Evolutionary conservation across 106 monocot genomes (phyloP).

Genomic region (Cymbidium sinense): DNA sequence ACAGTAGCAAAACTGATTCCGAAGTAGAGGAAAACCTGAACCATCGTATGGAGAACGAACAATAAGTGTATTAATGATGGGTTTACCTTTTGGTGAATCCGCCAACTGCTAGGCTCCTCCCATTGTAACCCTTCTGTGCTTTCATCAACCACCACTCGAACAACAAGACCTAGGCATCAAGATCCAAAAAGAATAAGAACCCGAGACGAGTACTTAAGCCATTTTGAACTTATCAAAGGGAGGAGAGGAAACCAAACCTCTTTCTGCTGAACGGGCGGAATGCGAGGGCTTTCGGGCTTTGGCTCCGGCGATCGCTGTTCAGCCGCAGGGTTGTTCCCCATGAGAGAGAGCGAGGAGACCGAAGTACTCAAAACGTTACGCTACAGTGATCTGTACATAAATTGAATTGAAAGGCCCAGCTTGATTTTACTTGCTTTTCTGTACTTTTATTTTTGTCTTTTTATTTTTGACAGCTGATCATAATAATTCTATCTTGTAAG

Average conservation of each 20-base stretch:
- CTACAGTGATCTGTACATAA: too few relatives aligned
- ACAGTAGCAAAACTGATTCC: background rate
- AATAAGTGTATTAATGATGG: background rate
- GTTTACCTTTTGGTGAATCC: slow-evolving; percentile 15
- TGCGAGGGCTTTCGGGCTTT: background rate
- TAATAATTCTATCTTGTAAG: too few relatives aligned
- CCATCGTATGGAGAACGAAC: background rate
- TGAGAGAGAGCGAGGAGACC: background rate
- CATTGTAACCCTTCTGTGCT: slow-evolving; percentile 2
- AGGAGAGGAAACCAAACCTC: background rate
- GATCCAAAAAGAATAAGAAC: background rate
- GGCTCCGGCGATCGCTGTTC: background rate
- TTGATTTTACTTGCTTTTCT: too few relatives aligned
- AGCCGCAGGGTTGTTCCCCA: background rate
- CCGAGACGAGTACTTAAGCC: background rate
- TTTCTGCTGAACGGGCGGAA: background rate
- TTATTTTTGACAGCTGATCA: too few relatives aligned
- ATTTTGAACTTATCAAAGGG: background rate
- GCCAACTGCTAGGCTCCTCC: slow-evolving; percentile 7
- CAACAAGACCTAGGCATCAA: slow-evolving; percentile 12
- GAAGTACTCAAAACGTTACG: too few relatives aligned
- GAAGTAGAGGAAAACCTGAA: background rate
- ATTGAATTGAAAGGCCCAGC: too few relatives aligned
- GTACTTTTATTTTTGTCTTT: too few relatives aligned
- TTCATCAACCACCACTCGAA: slow-evolving; percentile 15